A percentile compares a stretch with the other conserved stretches of the same genome.
phyloP scores from a whole-genome alignment of 768 basidiomycete species.

The Harrya chromipes region DNA sequence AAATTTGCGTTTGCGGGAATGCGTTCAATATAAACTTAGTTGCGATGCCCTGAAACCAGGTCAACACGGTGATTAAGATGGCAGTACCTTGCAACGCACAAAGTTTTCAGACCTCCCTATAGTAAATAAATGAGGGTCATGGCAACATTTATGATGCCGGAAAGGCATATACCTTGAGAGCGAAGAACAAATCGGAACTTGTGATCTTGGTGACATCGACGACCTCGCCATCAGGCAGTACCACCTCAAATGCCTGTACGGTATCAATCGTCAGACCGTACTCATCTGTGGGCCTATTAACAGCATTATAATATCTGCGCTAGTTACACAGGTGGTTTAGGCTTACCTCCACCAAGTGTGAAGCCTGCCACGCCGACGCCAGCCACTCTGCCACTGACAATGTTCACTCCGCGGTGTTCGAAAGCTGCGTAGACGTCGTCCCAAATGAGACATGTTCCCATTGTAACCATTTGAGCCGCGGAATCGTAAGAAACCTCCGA shows the following conservation, averaged over 20 bases:
- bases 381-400: conserved; percentile 51
- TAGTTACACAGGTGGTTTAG: not conserved
- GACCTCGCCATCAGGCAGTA: conserved; percentile 43
- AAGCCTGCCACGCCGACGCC: conserved; percentile 61
- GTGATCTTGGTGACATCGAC: conserved; percentile 30
- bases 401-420: conserved; percentile 46
- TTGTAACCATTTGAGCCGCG: conserved; percentile 34
- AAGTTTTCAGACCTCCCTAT: conserved; percentile 67
- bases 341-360: conserved; percentile 51
- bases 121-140: not conserved
- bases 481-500: conserved; percentile 38
- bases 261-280: conserved; percentile 56
- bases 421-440: conserved; percentile 58
- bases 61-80: not conserved
- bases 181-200: conserved; percentile 41
- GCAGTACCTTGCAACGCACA: conserved; percentile 19
- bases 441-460: conserved; percentile 51
- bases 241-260: conserved; percentile 53
- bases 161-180: conserved; percentile 35
- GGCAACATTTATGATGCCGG: not conserved
- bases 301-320: not conserved
- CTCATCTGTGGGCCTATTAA: conserved; percentile 44
- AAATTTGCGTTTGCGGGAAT: conserved; percentile 53
- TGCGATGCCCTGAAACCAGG: conserved; percentile 46
- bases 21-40: conserved; percentile 55